Evolutionary conservation across 306 rosid genomes (phyloP).

Genomic region (Astragalus membranaceus): DNA sequence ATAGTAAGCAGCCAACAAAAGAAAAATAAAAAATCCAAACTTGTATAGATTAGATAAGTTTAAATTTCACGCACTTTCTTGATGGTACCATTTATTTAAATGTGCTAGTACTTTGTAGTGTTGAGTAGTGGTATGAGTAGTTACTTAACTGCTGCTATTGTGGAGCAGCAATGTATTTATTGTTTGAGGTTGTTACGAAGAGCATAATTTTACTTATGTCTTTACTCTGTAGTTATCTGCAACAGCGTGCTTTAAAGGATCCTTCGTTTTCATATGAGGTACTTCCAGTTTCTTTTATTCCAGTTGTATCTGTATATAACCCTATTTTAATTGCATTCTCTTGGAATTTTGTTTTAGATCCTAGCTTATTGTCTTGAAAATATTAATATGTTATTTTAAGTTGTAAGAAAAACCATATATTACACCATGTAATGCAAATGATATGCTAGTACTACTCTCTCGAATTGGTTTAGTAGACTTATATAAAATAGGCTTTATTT

Average conservation of each 20-base stretch:
- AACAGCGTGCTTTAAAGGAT: constrained; percentile 68
- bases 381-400: neutral
- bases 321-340: neutral
- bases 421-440: constrained; percentile 3
- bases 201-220: constrained; percentile 6
- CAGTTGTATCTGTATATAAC: neutral
- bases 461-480: neutral
- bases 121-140: neutral
- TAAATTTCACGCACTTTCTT: neutral
- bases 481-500: neutral
- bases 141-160: neutral
- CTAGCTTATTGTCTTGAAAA: neutral
- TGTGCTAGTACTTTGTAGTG: neutral
- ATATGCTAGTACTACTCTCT: neutral
- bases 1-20: neutral
- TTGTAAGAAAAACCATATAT: neutral
- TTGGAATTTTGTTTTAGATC: constrained; percentile 19
- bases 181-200: constrained; percentile 16
- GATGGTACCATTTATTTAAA: neutral
- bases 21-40: neutral
- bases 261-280: constrained; percentile 90
- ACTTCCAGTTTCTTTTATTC: constrained; percentile 22
- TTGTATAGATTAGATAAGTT: neutral
- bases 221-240: constrained; percentile 71
- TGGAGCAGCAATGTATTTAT: constrained; percentile 1